phyloP scores from a whole-genome alignment of 495 filamentous ascomycete species.

The Chlorociboria aeruginascens region DNA sequence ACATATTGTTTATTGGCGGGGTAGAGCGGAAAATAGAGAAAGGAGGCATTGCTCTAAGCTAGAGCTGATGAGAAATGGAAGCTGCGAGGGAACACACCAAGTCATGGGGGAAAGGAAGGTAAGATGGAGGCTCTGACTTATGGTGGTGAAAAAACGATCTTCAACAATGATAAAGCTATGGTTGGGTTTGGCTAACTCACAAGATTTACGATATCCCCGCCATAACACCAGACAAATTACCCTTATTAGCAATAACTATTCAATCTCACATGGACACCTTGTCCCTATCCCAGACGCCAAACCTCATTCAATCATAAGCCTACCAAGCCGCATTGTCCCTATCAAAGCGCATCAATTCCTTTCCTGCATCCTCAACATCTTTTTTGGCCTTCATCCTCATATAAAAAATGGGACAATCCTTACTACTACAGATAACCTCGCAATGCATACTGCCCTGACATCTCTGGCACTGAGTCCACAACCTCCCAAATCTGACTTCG shows the following conservation, averaged over 20 bases:
- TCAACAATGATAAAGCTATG: no score
- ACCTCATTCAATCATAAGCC: neutral
- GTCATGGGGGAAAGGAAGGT: no score
- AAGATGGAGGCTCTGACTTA: no score
- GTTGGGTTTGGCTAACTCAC: no score
- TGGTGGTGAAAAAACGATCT: no score
- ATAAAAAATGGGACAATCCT: conserved; percentile 98
- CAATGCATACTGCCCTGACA: conserved; percentile 97
- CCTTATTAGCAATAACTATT: neutral
- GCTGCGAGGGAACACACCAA: no score
- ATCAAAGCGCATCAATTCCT: conserved; percentile 86
- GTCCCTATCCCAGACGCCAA: neutral
- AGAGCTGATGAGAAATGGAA: no score
- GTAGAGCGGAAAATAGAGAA: no score
- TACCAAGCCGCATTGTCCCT: conserved; percentile 46
- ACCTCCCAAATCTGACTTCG: conserved; percentile 79
- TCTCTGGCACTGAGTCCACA: conserved; percentile 98
- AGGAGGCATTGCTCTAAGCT: no score
- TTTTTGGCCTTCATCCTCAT: conserved; percentile 99
- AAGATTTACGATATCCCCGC: no score
- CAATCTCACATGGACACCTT: neutral
- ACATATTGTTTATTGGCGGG: no score
- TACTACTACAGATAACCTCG: conserved; percentile 92
- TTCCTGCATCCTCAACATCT: conserved; percentile 89
- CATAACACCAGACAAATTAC: neutral